Percentiles rank a stretch among this genome's conserved stretches.
These are phyloP conservation scores for Hygrophorus russula DNA, from an alignment of 768 basidiomycete genomes.

Conservation along the genomic window DNA sequence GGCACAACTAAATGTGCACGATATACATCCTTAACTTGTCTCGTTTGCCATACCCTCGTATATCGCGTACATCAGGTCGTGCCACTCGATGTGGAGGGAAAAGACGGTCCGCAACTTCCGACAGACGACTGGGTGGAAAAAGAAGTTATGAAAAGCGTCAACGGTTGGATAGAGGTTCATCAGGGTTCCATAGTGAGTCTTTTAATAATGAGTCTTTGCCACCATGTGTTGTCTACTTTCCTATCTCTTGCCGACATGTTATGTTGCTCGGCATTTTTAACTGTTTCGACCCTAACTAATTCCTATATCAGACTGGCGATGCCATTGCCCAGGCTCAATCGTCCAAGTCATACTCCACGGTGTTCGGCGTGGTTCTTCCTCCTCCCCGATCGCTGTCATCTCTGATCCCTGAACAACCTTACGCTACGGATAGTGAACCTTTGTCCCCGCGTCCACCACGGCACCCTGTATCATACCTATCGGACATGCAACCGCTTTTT, in stretches of 20 bases:
- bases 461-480: constrained; percentile 26
- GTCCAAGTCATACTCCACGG: constrained; percentile 31
- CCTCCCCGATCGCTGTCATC: constrained; percentile 4
- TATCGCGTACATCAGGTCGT: constrained; percentile 63
- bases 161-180: constrained; percentile 67
- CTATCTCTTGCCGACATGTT: too few species aligned
- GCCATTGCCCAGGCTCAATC: constrained; percentile 23
- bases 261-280: background rate
- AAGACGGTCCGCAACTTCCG: constrained; percentile 56
- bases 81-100: constrained; percentile 43
- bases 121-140: constrained; percentile 70
- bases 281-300: constrained; percentile 9
- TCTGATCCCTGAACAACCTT: background rate
- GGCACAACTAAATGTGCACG: constrained; percentile 41
- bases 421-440: constrained; percentile 16
- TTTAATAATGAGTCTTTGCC: too few species aligned
- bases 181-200: constrained; percentile 55
- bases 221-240: too few species aligned
- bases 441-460: constrained; percentile 19
- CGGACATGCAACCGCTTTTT: constrained; percentile 49
- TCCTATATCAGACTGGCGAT: constrained; percentile 27
- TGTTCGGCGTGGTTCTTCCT: constrained; percentile 37
- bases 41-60: constrained; percentile 49
- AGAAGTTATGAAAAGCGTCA: constrained; percentile 54
- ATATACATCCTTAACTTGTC: constrained; percentile 56